Evolutionary conservation across 352 stramenopile species (phyloP), one percentile per base, ranked within the genome.

Genomic region (Globisporangium radiosum): DNA sequence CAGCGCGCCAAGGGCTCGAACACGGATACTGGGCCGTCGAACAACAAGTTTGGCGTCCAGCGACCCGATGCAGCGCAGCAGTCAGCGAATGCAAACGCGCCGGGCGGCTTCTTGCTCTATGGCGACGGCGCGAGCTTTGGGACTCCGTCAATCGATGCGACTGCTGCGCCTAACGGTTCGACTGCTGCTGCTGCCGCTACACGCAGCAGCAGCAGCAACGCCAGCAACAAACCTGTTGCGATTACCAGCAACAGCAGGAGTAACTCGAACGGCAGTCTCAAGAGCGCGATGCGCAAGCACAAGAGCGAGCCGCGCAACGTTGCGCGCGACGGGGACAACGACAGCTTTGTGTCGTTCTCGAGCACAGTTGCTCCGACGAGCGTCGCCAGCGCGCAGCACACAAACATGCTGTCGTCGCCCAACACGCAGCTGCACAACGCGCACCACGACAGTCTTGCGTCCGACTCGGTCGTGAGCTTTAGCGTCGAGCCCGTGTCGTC

Each of bases 371-470:
- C n/a, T 8, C 47, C 14, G 25, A 62, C 39, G n/a, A 49, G 52
- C 40, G 13, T 57, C 13, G 52, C 15, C 1, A 4, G 45, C 10
- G 45, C 15, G 40, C 48, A 47, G 39, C 62, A 60, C 51, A 59
- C 56, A 15, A 67, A 59, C 63, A 69, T 65, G 57, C 63, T 58
- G 45, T 59, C 57, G 47, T 65, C 52, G 14, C 63, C 52, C 33
- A 67, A 64, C 39, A 44, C 39, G 42, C 58, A 38, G 36, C 53
- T 52, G 57, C 60, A 54, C 13, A 33, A 37, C 8, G 42, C 52
- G n/a, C 68, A 69, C 33, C 66, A 62, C 7, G 71, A 78, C 58
- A 82, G 75, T 55, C 81, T 80, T 51, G 56, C 76, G 42, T 81
- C 73, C 57, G 71, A 78, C 44, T 60, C 57, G 8, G 33, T 54